A percentile compares a stretch with the other conserved stretches of the same genome.
phyloP scores from a whole-genome alignment of 2,329 filamentous ascomycete genomes.

The Seiridium cupressi region DNA sequence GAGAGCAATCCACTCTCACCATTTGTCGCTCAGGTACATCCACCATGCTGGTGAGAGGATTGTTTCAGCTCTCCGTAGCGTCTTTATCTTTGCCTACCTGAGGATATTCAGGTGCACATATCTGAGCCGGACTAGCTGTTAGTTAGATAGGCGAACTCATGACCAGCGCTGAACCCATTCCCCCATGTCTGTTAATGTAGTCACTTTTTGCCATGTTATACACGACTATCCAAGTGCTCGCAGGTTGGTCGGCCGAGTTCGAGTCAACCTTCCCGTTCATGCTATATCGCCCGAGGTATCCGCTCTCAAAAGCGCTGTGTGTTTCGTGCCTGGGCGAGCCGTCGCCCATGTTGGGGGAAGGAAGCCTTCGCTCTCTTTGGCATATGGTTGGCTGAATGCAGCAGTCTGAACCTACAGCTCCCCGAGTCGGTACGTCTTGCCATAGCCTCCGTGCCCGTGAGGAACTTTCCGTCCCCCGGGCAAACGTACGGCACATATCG shows the following conservation, averaged over 20 bases:
- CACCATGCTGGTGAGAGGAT: not conserved
- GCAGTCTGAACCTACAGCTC: not conserved
- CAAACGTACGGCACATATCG: no score
- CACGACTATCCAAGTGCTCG: no score
- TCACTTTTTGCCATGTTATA: no score
- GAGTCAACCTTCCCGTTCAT: not conserved
- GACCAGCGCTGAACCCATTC: not conserved
- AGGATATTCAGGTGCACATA: no score
- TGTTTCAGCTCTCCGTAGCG: not conserved
- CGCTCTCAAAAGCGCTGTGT: not conserved
- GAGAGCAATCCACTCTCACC: not conserved
- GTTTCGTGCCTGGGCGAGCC: not conserved
- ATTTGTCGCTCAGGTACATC: not conserved
- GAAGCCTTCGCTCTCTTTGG: not conserved
- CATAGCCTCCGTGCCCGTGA: not conserved
- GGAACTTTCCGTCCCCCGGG: not conserved
- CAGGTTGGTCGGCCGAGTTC: not conserved
- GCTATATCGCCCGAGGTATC: not conserved
- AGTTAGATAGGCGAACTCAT: not conserved
- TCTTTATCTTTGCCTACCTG: not conserved
- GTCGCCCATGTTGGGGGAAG: not conserved
- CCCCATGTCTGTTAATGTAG: no score
- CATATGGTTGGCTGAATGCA: no score
- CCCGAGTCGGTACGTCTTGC: not conserved
- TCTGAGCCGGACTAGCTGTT: no score